Evolutionary conservation across 2,329 filamentous ascomycete species (phyloP).

Genomic region (Beauveria scarabaeidicola): DNA sequence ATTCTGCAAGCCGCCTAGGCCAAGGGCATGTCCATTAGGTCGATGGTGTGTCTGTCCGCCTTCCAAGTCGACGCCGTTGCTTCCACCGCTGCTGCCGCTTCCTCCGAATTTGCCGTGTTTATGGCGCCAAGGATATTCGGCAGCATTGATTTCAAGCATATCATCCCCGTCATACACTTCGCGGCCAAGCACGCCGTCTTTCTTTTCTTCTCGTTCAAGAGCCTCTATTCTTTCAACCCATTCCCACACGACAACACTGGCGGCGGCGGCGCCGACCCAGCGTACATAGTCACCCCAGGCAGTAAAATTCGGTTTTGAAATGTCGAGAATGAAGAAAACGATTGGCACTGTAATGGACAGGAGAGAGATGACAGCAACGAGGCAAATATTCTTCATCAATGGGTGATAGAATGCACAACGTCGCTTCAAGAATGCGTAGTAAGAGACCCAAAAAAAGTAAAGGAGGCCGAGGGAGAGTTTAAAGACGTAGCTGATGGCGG

Average conservation of each 20-base stretch:
- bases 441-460: conserved; percentile 89
- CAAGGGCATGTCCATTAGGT: neutral
- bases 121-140: conserved; percentile 41
- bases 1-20: conserved; percentile 13
- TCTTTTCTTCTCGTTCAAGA: conserved; percentile 84
- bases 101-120: conserved; percentile 25
- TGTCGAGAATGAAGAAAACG: conserved; percentile 88
- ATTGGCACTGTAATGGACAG: conserved; percentile 80
- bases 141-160: conserved; percentile 61
- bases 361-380: conserved; percentile 72
- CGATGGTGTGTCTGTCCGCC: conserved; percentile 10
- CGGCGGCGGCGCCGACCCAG: conserved; percentile 91
- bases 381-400: conserved; percentile 79
- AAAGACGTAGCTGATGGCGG: conserved; percentile 84
- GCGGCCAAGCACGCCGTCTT: conserved; percentile 81
- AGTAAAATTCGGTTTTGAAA: conserved; percentile 74
- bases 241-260: conserved; percentile 96
- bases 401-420: conserved; percentile 85
- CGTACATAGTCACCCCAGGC: conserved; percentile 93
- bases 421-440: conserved; percentile 87
- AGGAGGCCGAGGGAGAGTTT: conserved; percentile 77
- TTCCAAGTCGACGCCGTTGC: conserved; percentile 15
- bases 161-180: conserved; percentile 93
- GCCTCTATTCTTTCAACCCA: conserved; percentile 96
- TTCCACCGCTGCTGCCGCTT: conserved; percentile 24